Base-by-base conservation (phyloP, 1,139 yeast genomes). In the Arxiozyma bovina region DNA sequence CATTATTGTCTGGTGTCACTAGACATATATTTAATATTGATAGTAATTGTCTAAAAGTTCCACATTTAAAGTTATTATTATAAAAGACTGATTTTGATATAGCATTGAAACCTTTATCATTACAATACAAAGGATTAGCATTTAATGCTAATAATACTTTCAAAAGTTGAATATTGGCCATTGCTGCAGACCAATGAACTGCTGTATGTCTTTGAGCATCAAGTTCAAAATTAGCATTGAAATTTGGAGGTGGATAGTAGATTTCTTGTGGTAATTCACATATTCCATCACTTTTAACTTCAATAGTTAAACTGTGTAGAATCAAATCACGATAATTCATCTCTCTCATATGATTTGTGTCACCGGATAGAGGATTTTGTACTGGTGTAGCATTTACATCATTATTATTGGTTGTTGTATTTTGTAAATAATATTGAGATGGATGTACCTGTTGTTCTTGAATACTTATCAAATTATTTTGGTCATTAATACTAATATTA, bases 161-260 rank as follows among this genome's bases (percentile, higher is more conserved):
- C 53, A 90, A 81, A 68, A 91, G 77, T 48, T 80, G 80, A 54
- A 83, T 73, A 61, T 87, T 84, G 6, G 96, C 97, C 77, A 93
- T 85, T 0, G 98, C 90, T 17, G 96, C 83, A 0, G 98, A 96
- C 99, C 99, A 93, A 68, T 93, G 98, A 59, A 93, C 77, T 0
- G 97, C 90, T 0, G 97, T 87, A 63, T 93, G 97, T 1, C 97
- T 97, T 69, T 93, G 98, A 60, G 88, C 95, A 66, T 93, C 99
- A 50, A 93, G 87, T 11, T 93, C 82, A 59, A 82, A 91, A 71
- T 91, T 87, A 59, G 89, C 82, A 63, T 89, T 84, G 64, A 89
- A 86, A 61, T 88, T 90, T 22, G 76, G 73, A 0, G 96, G 96
- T 1, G 95, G 93, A 58, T 82, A 78, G 53, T 81, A 77, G 42